Evolutionary conservation across 306 rosid species (phyloP), one percentile per base, ranked within the genome.

Genomic region (Quercus cerris): DNA sequence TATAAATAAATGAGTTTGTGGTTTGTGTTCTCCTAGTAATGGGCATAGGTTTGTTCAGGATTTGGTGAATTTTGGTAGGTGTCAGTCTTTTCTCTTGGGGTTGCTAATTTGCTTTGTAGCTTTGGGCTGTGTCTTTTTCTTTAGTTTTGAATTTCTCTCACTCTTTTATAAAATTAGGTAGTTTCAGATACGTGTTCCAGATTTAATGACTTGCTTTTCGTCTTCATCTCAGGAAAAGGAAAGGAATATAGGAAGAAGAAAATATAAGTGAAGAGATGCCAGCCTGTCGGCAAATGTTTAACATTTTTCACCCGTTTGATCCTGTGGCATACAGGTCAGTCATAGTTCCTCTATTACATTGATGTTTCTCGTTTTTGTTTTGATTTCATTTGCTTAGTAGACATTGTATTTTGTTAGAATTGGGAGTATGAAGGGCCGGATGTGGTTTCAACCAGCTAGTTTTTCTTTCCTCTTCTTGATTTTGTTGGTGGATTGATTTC

Each of bases 261-360:
- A 93, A 88, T 78, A 91, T 90, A 52, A 87, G 23, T 51, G 99
- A 96, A 84, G 98, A 93, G 88, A 90, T 93, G 94, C 99, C 99
- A 49, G 93, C 98, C 56, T 91, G 97, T 83, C 90, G 90, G 69
- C 97, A 90, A 83, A 87, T 96, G 94, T 88, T 96, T 82, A 96
- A 96, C 88, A 91, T 96, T 84, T 96, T 96, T 90, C 99, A 96
- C 77, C 99, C 99, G 51, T 96, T 75, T 81, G 99, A 96, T 86
- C 99, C 99, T 18, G 98, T 96, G 71, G 99, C 97, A 81, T 96
- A 93, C 81, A 93, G 99, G 99, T 93, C 41, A 85, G 85, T 74
- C 54, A 71, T 66, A 77, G 54, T 59, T 61, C 44, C 81, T 64
- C 75, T 73, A 56, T 77, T 74, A 41, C 25, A 62, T 64, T 66